Evolutionary conservation across 2,329 filamentous ascomycete species (phyloP).

Genomic region (Ceratocystis destructans): DNA sequence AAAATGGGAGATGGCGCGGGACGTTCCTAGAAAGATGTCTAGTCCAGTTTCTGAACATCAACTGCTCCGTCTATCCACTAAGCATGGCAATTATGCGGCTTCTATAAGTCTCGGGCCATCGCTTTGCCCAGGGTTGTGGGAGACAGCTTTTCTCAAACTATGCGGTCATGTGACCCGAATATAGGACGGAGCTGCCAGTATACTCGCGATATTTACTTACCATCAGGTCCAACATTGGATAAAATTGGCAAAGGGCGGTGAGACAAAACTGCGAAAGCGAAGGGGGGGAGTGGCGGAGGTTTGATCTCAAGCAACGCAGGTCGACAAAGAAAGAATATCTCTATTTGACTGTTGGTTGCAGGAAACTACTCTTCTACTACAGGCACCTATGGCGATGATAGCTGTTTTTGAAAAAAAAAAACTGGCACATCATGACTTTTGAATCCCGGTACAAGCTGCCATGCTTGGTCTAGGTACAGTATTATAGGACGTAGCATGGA

Average conservation of each 20-base stretch:
- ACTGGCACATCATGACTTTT: not conserved
- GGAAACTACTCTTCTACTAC: not conserved
- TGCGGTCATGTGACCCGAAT: conserved; percentile 2
- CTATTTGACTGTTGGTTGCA: not conserved
- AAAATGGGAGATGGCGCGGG: not conserved
- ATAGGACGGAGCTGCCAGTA: not conserved
- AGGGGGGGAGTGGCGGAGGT: too few species aligned
- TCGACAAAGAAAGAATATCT: not conserved
- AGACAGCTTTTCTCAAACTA: not conserved
- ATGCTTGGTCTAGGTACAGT: not conserved
- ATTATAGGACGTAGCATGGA: not conserved
- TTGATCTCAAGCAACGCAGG: not conserved
- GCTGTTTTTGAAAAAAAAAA: too few species aligned
- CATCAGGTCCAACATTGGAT: not conserved
- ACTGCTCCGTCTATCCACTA: too few species aligned
- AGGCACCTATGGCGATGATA: not conserved
- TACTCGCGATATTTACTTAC: not conserved
- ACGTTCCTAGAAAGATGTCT: not conserved
- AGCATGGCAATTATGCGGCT: not conserved
- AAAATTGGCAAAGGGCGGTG: not conserved
- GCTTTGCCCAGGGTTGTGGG: not conserved
- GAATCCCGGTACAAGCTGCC: not conserved
- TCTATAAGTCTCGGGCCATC: not conserved
- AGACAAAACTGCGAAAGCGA: not conserved
- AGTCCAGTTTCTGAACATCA: not conserved